phyloP scores from a whole-genome alignment of 1,284 basidiomycete genomes.

The Malassezia equina region DNA sequence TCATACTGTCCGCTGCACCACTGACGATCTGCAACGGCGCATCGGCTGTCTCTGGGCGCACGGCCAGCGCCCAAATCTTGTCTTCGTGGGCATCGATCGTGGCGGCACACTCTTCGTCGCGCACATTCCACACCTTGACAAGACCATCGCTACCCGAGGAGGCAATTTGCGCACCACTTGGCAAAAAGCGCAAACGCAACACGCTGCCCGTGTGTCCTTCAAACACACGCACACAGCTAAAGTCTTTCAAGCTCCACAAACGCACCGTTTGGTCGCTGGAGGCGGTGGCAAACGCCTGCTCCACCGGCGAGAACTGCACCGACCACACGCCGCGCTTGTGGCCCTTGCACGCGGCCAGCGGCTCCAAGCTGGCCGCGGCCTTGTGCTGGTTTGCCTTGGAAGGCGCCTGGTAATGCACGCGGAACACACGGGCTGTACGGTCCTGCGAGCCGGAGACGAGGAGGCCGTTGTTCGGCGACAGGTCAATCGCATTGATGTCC shows the following conservation, averaged over 20 bases:
- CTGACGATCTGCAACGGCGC: slow-evolving; percentile 57
- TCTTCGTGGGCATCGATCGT: slow-evolving; percentile 91
- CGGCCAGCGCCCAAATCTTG: slow-evolving; percentile 82
- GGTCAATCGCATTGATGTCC: slow-evolving; percentile 92
- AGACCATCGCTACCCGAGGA: slow-evolving; percentile 85
- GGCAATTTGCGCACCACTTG: slow-evolving; percentile 71
- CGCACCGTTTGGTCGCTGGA: slow-evolving; percentile 90
- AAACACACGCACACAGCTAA: slow-evolving; percentile 51
- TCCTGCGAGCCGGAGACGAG: slow-evolving; percentile 94
- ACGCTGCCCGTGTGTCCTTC: slow-evolving; percentile 79
- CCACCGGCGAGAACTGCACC: slow-evolving; percentile 72
- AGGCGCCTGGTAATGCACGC: slow-evolving; percentile 57
- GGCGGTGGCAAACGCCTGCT: slow-evolving; percentile 78
- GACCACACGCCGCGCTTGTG: slow-evolving; percentile 96
- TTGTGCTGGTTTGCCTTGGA: slow-evolving; percentile 32
- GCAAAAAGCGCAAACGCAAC: slow-evolving; percentile 80
- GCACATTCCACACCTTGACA: slow-evolving; percentile 88
- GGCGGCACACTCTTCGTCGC: slow-evolving; percentile 66
- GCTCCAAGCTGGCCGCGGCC: slow-evolving; percentile 25
- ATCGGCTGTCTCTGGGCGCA: slow-evolving; percentile 62
- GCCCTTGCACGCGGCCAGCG: slow-evolving; percentile 81
- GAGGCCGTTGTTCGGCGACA: slow-evolving; percentile 78
- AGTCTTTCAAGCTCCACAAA: slow-evolving; percentile 72
- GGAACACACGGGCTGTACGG: slow-evolving; percentile 80
- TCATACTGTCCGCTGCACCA: slow-evolving; percentile 82